These are phyloP conservation scores for Penicillium sp. DNA, from an alignment of 2,329 filamentous ascomycete genomes.

Conservation along the genomic window DNA sequence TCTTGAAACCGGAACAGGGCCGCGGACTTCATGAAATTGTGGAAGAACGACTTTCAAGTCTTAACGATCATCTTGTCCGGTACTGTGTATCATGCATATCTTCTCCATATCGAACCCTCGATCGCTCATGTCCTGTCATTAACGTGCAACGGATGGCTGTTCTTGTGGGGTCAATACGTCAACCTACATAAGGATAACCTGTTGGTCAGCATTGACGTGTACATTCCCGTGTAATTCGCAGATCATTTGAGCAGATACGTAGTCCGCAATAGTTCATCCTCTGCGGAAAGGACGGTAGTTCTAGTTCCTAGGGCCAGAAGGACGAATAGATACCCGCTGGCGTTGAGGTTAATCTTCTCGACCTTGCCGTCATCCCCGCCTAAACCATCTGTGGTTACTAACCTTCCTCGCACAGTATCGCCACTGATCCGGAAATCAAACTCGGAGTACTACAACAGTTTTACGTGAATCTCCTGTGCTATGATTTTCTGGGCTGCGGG, in stretches of 20 bases:
- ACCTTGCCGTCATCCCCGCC: background rate
- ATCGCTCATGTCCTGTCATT: background rate
- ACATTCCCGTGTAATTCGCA: background rate
- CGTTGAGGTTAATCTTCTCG: background rate
- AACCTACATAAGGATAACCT: background rate
- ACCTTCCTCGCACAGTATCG: too few species aligned
- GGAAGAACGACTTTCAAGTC: background rate
- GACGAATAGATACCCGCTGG: background rate
- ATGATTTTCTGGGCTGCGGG: too few species aligned
- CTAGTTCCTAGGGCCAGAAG: background rate
- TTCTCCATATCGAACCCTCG: background rate
- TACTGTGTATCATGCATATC: too few species aligned
- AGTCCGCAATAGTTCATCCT: background rate
- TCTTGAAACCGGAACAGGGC: slow-evolving; percentile 3
- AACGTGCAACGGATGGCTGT: background rate
- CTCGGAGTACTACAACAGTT: too few species aligned
- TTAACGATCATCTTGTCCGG: background rate
- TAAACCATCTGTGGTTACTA: background rate
- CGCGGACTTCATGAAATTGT: background rate
- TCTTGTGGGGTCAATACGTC: background rate
- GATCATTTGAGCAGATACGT: background rate
- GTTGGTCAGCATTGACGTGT: background rate
- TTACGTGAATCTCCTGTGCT: too few species aligned
- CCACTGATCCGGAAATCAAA: too few species aligned
- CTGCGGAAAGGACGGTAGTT: background rate